Evolutionary conservation across 306 rosid genomes (phyloP).

Genomic region (Elaeagnus macrophylla): DNA sequence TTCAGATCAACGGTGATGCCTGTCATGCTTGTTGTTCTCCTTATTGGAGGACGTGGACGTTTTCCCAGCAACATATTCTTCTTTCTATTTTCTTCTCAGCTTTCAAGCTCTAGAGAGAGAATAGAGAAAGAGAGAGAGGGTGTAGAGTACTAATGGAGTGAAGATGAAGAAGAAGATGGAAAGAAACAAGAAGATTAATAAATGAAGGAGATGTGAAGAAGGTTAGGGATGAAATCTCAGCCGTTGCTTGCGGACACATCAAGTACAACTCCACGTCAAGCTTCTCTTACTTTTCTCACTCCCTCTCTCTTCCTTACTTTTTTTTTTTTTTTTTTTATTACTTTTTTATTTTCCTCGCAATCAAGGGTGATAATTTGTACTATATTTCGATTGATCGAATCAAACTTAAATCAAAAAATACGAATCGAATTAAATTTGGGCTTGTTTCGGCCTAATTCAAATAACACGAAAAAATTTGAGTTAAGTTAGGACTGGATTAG

Average conservation of each 20-base stretch:
- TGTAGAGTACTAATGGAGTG: not conserved
- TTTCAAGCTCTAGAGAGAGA: not conserved
- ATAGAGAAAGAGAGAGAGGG: slow-evolving; percentile 1
- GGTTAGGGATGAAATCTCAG: slow-evolving; percentile 29
- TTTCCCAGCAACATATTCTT: slow-evolving; percentile 55
- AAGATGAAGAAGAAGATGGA: slow-evolving; percentile 15
- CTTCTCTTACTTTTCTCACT: not conserved
- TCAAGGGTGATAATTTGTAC: no score
- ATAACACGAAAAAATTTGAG: no score
- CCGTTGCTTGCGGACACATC: slow-evolving; percentile 44
- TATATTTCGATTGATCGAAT: no score
- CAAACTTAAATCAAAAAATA: no score
- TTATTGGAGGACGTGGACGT: slow-evolving; percentile 44
- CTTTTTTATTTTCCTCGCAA: no score
- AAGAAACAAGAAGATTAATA: slow-evolving; percentile 24
- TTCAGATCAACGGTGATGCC: slow-evolving; percentile 38
- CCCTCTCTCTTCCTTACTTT: no score
- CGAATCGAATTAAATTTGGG: no score
- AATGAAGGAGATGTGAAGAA: slow-evolving; percentile 34
- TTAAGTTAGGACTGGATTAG: no score
- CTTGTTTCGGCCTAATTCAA: no score
- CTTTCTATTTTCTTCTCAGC: not conserved
- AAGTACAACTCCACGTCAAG: slow-evolving; percentile 22
- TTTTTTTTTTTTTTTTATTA: not conserved
- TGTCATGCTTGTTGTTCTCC: slow-evolving; percentile 63